phyloP scores from a whole-genome alignment of 2,329 filamentous ascomycete species.

The Davidsoniella virescens region DNA sequence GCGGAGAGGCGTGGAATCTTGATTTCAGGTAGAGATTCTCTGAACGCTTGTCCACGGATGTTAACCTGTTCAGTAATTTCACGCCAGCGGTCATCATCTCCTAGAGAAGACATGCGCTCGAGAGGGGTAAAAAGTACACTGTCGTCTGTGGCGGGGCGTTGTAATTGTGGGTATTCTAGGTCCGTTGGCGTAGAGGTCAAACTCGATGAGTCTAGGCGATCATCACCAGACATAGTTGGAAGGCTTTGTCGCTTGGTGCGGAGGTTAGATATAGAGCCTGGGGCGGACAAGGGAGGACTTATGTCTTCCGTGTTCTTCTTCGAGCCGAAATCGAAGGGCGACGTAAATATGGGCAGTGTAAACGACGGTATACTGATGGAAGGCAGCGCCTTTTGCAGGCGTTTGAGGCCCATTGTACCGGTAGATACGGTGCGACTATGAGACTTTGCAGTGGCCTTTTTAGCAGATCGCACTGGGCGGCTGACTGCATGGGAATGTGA shows the following conservation, averaged over 20 bases:
- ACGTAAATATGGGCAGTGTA: slow-evolving; percentile 3
- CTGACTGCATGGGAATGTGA: background rate
- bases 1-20: slow-evolving; percentile 50
- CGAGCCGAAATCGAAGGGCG: slow-evolving; percentile 5
- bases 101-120: slow-evolving; percentile 66
- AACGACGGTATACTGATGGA: slow-evolving; percentile 7
- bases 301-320: background rate
- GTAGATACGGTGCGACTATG: slow-evolving; percentile 5
- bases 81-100: slow-evolving; percentile 67
- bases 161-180: background rate
- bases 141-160: slow-evolving; percentile 34
- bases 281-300: background rate
- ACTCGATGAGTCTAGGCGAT: background rate
- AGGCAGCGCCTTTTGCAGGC: slow-evolving; percentile 3
- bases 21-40: slow-evolving; percentile 66
- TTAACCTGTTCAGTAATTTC: slow-evolving; percentile 76
- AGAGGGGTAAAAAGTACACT: slow-evolving; percentile 61
- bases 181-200: background rate
- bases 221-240: background rate
- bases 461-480: background rate
- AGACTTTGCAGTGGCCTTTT: background rate
- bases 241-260: slow-evolving; percentile 1
- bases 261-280: slow-evolving; percentile 38
- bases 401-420: background rate
- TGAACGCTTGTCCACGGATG: slow-evolving; percentile 75